phyloP scores from a whole-genome alignment of 202 grass and related monocot genomes.

The Carex sylvatica region DNA sequence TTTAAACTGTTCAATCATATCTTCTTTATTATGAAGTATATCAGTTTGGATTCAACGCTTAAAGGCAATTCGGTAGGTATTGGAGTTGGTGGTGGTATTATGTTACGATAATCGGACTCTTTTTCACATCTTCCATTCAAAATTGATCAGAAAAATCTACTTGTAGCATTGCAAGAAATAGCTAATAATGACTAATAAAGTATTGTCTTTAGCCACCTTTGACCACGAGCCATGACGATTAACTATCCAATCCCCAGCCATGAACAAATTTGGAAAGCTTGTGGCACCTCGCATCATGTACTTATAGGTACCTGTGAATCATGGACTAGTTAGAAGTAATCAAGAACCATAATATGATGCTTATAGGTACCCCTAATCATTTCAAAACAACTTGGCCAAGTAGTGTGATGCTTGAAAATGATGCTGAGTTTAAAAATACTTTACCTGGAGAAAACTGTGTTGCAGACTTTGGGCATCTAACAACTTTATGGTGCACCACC shows the following conservation, averaged over 20 bases:
- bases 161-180: neutral
- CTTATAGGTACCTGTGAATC: conserved; percentile 65
- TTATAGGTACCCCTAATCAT: neutral
- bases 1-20: no score
- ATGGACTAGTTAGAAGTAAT: neutral
- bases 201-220: conserved; percentile 37
- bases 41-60: no score
- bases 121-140: neutral
- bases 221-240: conserved; percentile 82
- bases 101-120: no score
- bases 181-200: neutral
- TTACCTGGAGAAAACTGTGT: conserved; percentile 75
- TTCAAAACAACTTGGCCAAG: neutral
- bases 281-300: conserved; percentile 63
- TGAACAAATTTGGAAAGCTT: conserved; percentile 74
- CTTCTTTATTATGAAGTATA: no score
- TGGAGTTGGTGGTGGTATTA: no score
- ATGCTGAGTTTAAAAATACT: neutral
- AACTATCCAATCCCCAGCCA: conserved; percentile 83
- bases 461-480: conserved; percentile 53
- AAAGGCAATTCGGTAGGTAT: no score
- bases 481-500: conserved; percentile 48
- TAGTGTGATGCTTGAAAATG: conserved; percentile 24
- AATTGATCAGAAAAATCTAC: neutral
- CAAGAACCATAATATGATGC: neutral